Evolutionary conservation across 208 protist species (phyloP).

Genomic region (Angomonas ambiguus): DNA sequence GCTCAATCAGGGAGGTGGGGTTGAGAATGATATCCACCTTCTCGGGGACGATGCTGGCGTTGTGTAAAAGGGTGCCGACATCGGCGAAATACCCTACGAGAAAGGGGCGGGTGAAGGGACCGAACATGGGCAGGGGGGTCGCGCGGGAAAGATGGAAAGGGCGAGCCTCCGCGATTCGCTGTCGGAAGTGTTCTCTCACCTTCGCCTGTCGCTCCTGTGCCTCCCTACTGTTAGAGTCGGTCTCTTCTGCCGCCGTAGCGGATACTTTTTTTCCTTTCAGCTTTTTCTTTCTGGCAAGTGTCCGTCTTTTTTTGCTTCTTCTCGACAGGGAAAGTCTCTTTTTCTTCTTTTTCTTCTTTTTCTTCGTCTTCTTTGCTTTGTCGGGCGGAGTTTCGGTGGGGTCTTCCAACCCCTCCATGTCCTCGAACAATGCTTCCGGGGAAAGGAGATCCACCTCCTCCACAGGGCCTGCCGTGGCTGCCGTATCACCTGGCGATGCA

Average conservation of each 20-base stretch:
- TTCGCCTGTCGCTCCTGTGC: background rate
- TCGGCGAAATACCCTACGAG: conserved; percentile 88
- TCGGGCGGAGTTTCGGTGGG: background rate
- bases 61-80: conserved; percentile 81
- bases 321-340: background rate
- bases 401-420: conserved; percentile 8
- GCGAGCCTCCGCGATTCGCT: conserved; percentile 30
- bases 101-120: conserved; percentile 54
- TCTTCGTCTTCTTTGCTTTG: conserved; percentile 12
- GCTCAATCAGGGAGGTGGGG: conserved; percentile 74
- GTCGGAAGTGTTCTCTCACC: conserved; percentile 27
- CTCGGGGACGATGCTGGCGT: conserved; percentile 77
- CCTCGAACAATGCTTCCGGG: conserved; percentile 21
- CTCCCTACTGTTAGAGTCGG: background rate
- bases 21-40: conserved; percentile 87
- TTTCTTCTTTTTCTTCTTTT: conserved; percentile 9
- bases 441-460: background rate
- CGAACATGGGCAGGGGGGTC: conserved; percentile 72
- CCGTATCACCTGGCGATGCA: too few species aligned
- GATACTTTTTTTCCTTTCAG: conserved; percentile 2
- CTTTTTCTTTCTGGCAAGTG: background rate
- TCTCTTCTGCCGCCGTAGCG: background rate
- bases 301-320: background rate
- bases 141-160: conserved; percentile 61
- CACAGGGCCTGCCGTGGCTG: background rate